Percentiles rank a stretch among this genome's conserved stretches.
phyloP scores from a whole-genome alignment of 2,329 filamentous ascomycete genomes.

The Penicillium sp. region DNA sequence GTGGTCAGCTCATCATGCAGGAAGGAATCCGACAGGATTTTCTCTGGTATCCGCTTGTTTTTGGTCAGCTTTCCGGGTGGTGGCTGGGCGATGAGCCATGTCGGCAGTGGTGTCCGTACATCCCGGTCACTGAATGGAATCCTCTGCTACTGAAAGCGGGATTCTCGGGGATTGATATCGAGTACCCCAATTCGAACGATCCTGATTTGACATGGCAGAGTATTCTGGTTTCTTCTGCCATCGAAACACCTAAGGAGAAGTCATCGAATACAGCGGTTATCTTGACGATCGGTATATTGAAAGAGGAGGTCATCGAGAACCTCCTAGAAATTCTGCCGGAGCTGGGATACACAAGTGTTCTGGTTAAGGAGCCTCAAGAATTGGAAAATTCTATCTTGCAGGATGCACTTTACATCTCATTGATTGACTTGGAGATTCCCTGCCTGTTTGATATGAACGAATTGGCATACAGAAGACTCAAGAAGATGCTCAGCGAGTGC shows the following conservation, averaged over 20 bases:
- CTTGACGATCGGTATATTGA: background rate
- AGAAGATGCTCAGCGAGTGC: slow-evolving; percentile 11
- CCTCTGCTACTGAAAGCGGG: slow-evolving; percentile 13
- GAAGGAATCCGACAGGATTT: slow-evolving; percentile 26
- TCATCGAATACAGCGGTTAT: slow-evolving; percentile 4
- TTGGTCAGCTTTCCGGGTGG: slow-evolving; percentile 24
- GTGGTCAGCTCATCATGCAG: slow-evolving; percentile 25
- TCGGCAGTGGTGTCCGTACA: slow-evolving; percentile 24
- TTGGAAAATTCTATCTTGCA: background rate
- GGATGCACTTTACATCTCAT: slow-evolving; percentile 14
- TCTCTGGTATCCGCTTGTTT: slow-evolving; percentile 25
- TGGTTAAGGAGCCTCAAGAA: background rate
- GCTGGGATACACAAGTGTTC: background rate
- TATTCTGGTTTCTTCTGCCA: slow-evolving; percentile 21
- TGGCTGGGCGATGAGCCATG: slow-evolving; percentile 24
- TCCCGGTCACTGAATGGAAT: slow-evolving; percentile 20
- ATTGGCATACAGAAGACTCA: slow-evolving; percentile 1
- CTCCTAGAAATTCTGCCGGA: background rate
- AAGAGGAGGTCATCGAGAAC: background rate
- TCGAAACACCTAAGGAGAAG: background rate
- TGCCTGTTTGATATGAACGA: slow-evolving; percentile 7
- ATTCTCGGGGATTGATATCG: slow-evolving; percentile 22
- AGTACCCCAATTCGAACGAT: slow-evolving; percentile 19
- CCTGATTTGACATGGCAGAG: slow-evolving; percentile 24
- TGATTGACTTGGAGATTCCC: slow-evolving; percentile 15